Conservation (phyloP, 352 stramenopile genomes). For the Pythium apleroticum region DNA sequence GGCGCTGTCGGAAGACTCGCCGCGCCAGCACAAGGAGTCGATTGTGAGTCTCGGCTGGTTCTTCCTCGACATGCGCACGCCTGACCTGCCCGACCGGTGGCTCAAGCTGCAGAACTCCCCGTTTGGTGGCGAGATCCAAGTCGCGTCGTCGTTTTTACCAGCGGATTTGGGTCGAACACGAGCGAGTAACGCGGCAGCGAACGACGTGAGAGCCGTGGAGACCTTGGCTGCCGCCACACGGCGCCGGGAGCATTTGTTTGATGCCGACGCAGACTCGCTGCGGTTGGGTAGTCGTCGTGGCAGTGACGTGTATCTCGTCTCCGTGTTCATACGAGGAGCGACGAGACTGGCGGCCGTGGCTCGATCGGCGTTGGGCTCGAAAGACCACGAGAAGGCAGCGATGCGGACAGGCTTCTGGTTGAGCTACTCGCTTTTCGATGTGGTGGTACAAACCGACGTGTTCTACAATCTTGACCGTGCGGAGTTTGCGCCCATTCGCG, state of each 20-base stretch:
- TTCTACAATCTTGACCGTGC: constrained; percentile 57
- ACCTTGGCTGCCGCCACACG: neutral
- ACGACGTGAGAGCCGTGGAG: neutral
- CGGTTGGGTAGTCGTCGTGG: constrained; percentile 41
- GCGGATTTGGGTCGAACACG: constrained; percentile 10
- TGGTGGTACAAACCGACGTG: constrained; percentile 81
- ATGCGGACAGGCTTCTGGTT: constrained; percentile 59
- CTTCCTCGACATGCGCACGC: constrained; percentile 79
- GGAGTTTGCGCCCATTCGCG: constrained; percentile 67
- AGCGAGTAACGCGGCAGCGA: neutral
- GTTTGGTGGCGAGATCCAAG: constrained; percentile 67
- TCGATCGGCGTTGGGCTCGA: constrained; percentile 19
- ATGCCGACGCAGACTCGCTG: constrained; percentile 43
- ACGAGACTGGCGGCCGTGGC: constrained; percentile 38
- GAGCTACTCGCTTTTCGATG: constrained; percentile 82
- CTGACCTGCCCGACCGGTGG: constrained; percentile 66
- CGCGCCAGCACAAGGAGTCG: constrained; percentile 16
- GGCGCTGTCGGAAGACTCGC: constrained; percentile 23
- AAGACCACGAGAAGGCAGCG: constrained; percentile 10
- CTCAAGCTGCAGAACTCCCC: constrained; percentile 71
- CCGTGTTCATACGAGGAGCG: constrained; percentile 48
- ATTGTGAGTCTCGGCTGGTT: constrained; percentile 80
- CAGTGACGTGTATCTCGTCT: constrained; percentile 62
- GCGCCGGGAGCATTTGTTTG: neutral
- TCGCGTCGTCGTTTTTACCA: constrained; percentile 44